Base-by-base conservation (phyloP, 2,329 filamentous ascomycete species). In the Penicillium polonicum region DNA sequence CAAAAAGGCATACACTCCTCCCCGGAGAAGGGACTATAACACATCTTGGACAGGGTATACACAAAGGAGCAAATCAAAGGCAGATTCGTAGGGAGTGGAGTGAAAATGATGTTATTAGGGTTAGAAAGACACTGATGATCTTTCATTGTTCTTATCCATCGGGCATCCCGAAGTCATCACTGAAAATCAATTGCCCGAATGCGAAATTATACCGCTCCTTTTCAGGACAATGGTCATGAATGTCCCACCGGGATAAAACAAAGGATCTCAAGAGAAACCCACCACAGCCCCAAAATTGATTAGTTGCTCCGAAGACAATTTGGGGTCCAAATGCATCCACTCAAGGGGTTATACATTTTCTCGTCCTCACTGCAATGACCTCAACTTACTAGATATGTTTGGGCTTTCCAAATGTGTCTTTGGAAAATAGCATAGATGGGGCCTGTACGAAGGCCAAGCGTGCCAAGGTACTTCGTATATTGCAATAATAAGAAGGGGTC, bases 261-360 rank as follows among this genome's bases (percentile, higher is more conserved):
- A 43, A 25, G 42, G 17, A 33, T 38, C n/a, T 29, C 21, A 42
- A 49, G 19, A 35, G 25, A 25, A 57, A 8, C 7, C 33, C 36
- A 29, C 35, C 35, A 46, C 6, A 15, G 10, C 29, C 48, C 42
- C 21, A 23, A 46, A 35, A 42, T 38, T 15, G 35, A 42, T 44
- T 52, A 46, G 42, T n/a, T 52, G 25, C 25, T 36, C 27, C 15
- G 41, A 10, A 17, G 29, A 12, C n/a, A 51, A 53, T n/a, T 48
- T 48, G 49, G 55, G 49, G 49, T 53, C 49, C 43, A 48, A 53
- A 43, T 35, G n/a, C 17, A 44, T 25, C 17, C 15, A 25, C 29
- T 43, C 38, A 46, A 51, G 27, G 35, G 41, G 17, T 35, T 31
- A 35, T 10, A 4, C 33, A 44, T 51, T 15, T 29, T 25, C 25